phyloP scores from a whole-genome alignment of 2,329 filamentous ascomycete species.

The Arthrobotrys iridis region DNA sequence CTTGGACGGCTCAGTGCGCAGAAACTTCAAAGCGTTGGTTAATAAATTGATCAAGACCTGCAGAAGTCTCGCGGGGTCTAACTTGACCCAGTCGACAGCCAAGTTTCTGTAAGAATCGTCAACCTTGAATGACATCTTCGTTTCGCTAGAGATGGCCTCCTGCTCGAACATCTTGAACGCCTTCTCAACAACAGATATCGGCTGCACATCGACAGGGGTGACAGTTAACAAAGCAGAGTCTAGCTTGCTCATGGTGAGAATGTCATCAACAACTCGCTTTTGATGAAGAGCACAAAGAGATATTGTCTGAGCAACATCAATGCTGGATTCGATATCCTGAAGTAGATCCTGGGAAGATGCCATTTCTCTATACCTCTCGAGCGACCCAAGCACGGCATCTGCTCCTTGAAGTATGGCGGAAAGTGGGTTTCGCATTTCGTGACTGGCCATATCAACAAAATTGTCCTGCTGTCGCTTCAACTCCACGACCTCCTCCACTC shows the following conservation, averaged over 20 bases:
- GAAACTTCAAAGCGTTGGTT: slow-evolving; percentile 74
- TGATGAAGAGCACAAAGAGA: slow-evolving; percentile 83
- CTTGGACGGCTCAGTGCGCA: slow-evolving; percentile 69
- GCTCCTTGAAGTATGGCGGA: slow-evolving; percentile 79
- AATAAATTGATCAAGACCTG: slow-evolving; percentile 74
- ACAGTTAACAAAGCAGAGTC: slow-evolving; percentile 69
- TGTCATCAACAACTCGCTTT: slow-evolving; percentile 76
- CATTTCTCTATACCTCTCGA: slow-evolving; percentile 50
- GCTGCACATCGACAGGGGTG: slow-evolving; percentile 75
- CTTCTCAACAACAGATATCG: slow-evolving; percentile 74
- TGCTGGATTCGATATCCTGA: slow-evolving; percentile 61
- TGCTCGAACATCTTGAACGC: slow-evolving; percentile 82
- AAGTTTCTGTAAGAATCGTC: slow-evolving; percentile 74
- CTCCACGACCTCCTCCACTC: slow-evolving; percentile 65
- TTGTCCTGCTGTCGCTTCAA: slow-evolving; percentile 77
- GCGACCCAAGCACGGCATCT: slow-evolving; percentile 70
- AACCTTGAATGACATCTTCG: slow-evolving; percentile 75
- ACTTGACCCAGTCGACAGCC: slow-evolving; percentile 75
- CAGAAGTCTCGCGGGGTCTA: slow-evolving; percentile 78
- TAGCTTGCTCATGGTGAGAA: slow-evolving; percentile 72
- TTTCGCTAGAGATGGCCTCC: slow-evolving; percentile 76
- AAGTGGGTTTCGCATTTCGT: slow-evolving; percentile 80
- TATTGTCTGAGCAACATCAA: slow-evolving; percentile 86
- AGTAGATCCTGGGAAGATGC: slow-evolving; percentile 24
- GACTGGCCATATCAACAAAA: slow-evolving; percentile 70